phyloP scores from a whole-genome alignment of 768 basidiomycete genomes.

The Auricularia sp. region DNA sequence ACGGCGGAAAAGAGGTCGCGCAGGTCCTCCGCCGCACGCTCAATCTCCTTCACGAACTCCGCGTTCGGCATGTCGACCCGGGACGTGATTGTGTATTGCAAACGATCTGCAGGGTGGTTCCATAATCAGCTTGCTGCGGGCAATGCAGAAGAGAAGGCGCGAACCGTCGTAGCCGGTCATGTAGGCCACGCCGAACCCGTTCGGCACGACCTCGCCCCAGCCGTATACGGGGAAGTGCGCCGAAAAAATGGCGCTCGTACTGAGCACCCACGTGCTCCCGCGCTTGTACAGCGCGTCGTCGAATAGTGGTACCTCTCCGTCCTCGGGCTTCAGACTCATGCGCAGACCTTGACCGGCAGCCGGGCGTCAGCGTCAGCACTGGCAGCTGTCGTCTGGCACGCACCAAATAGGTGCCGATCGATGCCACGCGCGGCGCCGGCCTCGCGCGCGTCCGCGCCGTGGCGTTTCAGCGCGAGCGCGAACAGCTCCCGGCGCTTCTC shows the following conservation, averaged over 20 bases:
- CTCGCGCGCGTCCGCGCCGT: constrained; percentile 53
- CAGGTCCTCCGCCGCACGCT: constrained; percentile 55
- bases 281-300: constrained; percentile 63
- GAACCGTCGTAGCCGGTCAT: constrained; percentile 79
- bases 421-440: constrained; percentile 65
- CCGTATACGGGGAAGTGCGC: constrained; percentile 78
- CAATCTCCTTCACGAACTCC: constrained; percentile 62
- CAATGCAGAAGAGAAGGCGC: constrained; percentile 13
- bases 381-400: constrained; percentile 10
- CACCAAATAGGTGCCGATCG: constrained; percentile 83
- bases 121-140: background rate
- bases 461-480: constrained; percentile 49
- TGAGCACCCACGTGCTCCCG: constrained; percentile 76
- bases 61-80: constrained; percentile 75
- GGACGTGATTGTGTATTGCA: constrained; percentile 85
- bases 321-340: constrained; percentile 51
- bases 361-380: background rate
- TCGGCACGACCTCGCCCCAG: constrained; percentile 92
- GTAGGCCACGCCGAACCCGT: constrained; percentile 92
- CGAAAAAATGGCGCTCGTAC: constrained; percentile 84
- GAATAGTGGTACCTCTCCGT: constrained; percentile 61
- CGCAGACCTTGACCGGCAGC: constrained; percentile 46
- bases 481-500: constrained; percentile 47
- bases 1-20: constrained; percentile 39
- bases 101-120: constrained; percentile 39